A percentile compares a stretch with the other conserved stretches of the same genome.
Evolutionary conservation across 192 early-diverging fungal species (phyloP).

Genomic region (Coemansia erecta): DNA sequence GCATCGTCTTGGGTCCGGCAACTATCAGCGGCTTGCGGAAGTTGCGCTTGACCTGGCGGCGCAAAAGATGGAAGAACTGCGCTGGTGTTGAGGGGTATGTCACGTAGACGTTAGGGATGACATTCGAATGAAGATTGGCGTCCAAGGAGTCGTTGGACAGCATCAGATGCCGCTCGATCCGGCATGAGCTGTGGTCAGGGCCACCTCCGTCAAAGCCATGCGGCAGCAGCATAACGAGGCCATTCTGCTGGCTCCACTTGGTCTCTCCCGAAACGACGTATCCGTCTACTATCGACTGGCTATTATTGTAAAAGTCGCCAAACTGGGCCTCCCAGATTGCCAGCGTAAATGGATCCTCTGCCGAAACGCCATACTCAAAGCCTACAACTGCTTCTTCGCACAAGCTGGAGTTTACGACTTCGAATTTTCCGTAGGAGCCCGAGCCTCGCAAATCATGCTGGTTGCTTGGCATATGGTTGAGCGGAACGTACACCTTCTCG

Average conservation of each 20-base stretch:
- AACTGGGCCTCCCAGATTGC: slow-evolving; percentile 98
- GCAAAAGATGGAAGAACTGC: slow-evolving; percentile 93
- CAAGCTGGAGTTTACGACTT: slow-evolving; percentile 90
- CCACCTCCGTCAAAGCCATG: slow-evolving; percentile 96
- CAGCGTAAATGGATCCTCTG: slow-evolving; percentile 86
- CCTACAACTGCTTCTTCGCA: slow-evolving; percentile 93
- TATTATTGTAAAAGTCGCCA: slow-evolving; percentile 97
- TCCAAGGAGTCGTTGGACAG: slow-evolving; percentile 75
- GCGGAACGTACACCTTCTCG: slow-evolving; percentile 78
- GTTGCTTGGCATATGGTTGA: slow-evolving; percentile 65
- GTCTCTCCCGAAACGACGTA: slow-evolving; percentile 83
- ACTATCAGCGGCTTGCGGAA: slow-evolving; percentile 95
- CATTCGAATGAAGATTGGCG: slow-evolving; percentile 39
- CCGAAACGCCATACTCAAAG: slow-evolving; percentile 92
- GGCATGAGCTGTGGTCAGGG: slow-evolving; percentile 88
- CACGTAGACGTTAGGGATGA: slow-evolving; percentile 88
- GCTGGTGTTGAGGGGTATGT: slow-evolving; percentile 90
- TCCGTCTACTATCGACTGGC: slow-evolving; percentile 93
- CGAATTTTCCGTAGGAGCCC: slow-evolving; percentile 54
- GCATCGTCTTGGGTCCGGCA: slow-evolving; percentile 69
- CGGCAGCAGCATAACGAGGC: slow-evolving; percentile 88
- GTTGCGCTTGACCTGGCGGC: slow-evolving; percentile 84
- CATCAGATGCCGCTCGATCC: slow-evolving; percentile 92
- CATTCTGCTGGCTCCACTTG: slow-evolving; percentile 93
- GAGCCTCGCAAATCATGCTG: neutral